A percentile compares a stretch with the other conserved stretches of the same genome.
Evolutionary conservation across 768 basidiomycete species (phyloP).

Genomic region (Podaxis sp.): DNA sequence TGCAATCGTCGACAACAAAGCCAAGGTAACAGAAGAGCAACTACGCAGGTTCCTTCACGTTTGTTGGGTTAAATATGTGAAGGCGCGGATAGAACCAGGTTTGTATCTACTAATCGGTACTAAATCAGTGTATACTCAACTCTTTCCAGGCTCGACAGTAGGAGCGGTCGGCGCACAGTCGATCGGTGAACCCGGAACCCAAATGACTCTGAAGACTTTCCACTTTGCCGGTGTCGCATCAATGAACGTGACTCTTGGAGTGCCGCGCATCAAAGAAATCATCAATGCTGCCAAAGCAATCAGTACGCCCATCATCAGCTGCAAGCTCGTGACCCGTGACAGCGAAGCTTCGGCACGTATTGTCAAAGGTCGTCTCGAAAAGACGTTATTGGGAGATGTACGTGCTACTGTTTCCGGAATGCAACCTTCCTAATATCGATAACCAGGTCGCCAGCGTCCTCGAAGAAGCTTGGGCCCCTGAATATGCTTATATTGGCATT

Average conservation of each 20-base stretch:
- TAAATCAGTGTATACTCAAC: not conserved
- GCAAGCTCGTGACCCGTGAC: constrained; percentile 79
- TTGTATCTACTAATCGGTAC: not conserved
- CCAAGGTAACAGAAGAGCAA: constrained; percentile 84
- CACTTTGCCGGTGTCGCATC: constrained; percentile 99
- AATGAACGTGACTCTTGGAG: constrained; percentile 99
- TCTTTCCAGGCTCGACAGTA: constrained; percentile 79
- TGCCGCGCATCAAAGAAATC: constrained; percentile 99
- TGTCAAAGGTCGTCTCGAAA: constrained; percentile 94
- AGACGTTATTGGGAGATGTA: constrained; percentile 92
- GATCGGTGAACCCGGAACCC: constrained; percentile 98
- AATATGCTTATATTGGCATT: constrained; percentile 89
- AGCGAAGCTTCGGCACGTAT: constrained; percentile 96
- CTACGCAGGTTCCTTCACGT: constrained; percentile 76
- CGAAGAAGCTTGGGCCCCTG: constrained; percentile 94
- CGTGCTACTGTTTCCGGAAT: constrained; percentile 18
- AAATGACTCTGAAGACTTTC: constrained; percentile 99
- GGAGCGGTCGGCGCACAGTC: constrained; percentile 99
- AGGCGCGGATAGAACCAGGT: constrained; percentile 96
- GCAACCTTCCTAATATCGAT: not conserved
- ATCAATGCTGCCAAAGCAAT: constrained; percentile 98
- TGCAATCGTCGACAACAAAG: constrained; percentile 81
- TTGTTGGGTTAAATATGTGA: constrained; percentile 89
- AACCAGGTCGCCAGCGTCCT: constrained; percentile 81
- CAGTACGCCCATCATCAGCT: constrained; percentile 97